Evolutionary conservation across 371 early-diverging fungal genomes (phyloP).

Genomic region (Lichtheimia hyalospora): DNA sequence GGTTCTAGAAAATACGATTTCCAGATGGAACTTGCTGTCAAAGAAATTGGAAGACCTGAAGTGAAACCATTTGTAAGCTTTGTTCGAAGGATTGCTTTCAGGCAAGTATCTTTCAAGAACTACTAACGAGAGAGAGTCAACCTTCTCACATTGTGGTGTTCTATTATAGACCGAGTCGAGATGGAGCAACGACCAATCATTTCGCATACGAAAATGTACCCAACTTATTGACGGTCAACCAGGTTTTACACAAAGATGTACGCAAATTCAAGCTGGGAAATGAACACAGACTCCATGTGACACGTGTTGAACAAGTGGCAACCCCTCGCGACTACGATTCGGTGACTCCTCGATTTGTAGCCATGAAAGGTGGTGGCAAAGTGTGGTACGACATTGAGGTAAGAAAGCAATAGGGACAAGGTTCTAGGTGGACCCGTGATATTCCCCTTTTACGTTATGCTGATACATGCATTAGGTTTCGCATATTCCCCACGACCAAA

Average conservation of each 20-base stretch:
- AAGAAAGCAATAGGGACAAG: not conserved
- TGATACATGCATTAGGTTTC: not conserved
- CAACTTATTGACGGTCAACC: constrained; percentile 27
- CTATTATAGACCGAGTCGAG: not conserved
- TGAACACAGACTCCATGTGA: constrained; percentile 35
- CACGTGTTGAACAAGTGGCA: constrained; percentile 31
- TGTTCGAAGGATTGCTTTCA: constrained; percentile 35
- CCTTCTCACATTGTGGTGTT: not conserved
- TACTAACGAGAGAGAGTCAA: too few species aligned
- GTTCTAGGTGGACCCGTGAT: too few species aligned
- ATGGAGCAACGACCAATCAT: not conserved
- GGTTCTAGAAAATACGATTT: constrained; percentile 40
- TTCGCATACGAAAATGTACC: constrained; percentile 30
- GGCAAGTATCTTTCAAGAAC: constrained; percentile 18
- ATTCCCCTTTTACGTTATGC: too few species aligned
- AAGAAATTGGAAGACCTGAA: constrained; percentile 26
- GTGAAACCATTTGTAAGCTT: constrained; percentile 46
- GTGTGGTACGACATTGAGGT: constrained; percentile 40
- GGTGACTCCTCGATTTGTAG: constrained; percentile 17
- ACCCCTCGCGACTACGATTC: not conserved
- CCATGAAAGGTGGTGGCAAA: constrained; percentile 24
- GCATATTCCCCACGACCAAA: not conserved
- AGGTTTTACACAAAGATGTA: constrained; percentile 29
- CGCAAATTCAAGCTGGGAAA: constrained; percentile 19
- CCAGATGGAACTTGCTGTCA: constrained; percentile 23